Evolutionary conservation across 805 yeast genomes (phyloP).

Genomic region (Yamadazyma philogaea): DNA sequence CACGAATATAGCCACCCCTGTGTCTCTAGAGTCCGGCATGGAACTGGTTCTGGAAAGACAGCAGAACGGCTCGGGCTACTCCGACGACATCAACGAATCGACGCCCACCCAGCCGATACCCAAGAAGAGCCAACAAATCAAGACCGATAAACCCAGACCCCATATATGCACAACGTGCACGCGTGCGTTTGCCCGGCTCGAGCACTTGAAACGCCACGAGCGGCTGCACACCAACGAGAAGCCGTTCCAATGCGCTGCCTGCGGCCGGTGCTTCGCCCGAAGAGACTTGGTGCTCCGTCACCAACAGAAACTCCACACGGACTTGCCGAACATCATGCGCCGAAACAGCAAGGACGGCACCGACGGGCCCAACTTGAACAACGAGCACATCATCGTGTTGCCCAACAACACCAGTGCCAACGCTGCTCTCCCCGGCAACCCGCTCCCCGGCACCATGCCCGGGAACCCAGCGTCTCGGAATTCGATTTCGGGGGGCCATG

Average conservation of each 20-base stretch:
- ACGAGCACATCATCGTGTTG: conserved; percentile 51
- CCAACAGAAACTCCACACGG: conserved; percentile 86
- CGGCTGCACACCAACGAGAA: conserved; percentile 93
- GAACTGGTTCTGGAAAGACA: not conserved
- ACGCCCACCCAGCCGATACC: conserved; percentile 64
- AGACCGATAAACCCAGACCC: conserved; percentile 93
- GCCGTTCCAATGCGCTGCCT: conserved; percentile 93
- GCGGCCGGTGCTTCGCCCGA: conserved; percentile 94
- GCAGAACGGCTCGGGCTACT: not conserved
- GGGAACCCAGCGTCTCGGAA: not conserved
- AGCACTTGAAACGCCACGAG: conserved; percentile 91
- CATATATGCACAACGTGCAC: conserved; percentile 88
- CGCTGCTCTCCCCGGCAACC: conserved; percentile 40
- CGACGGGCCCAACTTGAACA: conserved; percentile 22
- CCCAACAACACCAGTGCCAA: conserved; percentile 50
- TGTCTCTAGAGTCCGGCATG: not conserved
- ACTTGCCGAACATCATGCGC: conserved; percentile 39
- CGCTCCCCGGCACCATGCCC: not conserved
- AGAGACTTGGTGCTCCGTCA: conserved; percentile 85
- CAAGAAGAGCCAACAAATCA: conserved; percentile 75
- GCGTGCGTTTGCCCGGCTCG: conserved; percentile 91
- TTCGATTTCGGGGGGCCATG: not conserved
- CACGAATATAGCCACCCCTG: not conserved
- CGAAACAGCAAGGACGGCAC: conserved; percentile 22
- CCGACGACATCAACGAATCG: not conserved